These are phyloP conservation scores for Colletotrichum sojae DNA, from an alignment of 2,329 filamentous ascomycete species.

Conservation along the genomic window DNA sequence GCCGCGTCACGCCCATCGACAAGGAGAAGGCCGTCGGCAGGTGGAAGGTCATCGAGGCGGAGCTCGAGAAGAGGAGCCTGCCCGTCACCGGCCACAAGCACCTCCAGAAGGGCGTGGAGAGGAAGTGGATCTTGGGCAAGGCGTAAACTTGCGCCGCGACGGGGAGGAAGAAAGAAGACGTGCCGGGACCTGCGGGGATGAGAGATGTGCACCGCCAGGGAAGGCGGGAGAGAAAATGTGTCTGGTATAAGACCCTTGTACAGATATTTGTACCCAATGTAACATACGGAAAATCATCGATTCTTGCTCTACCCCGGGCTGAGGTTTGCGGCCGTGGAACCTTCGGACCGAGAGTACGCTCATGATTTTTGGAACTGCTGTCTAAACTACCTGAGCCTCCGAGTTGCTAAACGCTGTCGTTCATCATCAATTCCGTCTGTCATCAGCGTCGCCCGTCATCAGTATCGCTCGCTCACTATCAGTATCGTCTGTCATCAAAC, in stretches of 20 bases:
- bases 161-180: too few relatives aligned
- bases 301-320: conserved; percentile 22
- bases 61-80: conserved; percentile 74
- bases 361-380: too few relatives aligned
- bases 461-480: too few relatives aligned
- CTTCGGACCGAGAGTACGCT: too few relatives aligned
- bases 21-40: conserved; percentile 80
- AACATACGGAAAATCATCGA: conserved; percentile 40
- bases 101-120: conserved; percentile 58
- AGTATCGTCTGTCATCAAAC: too few relatives aligned
- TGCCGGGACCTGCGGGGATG: too few relatives aligned
- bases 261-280: conserved; percentile 43
- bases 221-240: conserved; percentile 16
- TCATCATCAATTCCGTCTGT: too few relatives aligned
- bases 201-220: background rate
- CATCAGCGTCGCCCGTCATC: too few relatives aligned
- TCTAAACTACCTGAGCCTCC: too few relatives aligned
- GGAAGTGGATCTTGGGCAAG: conserved; percentile 58
- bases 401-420: too few relatives aligned
- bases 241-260: conserved; percentile 38
- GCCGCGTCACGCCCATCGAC: conserved; percentile 78
- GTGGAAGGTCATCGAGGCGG: conserved; percentile 84
- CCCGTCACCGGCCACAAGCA: conserved; percentile 66
- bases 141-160: conserved; percentile 43
- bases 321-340: background rate